Evolutionary conservation across 768 basidiomycete genomes (phyloP).

Genomic region (Fomitopsis serialis): DNA sequence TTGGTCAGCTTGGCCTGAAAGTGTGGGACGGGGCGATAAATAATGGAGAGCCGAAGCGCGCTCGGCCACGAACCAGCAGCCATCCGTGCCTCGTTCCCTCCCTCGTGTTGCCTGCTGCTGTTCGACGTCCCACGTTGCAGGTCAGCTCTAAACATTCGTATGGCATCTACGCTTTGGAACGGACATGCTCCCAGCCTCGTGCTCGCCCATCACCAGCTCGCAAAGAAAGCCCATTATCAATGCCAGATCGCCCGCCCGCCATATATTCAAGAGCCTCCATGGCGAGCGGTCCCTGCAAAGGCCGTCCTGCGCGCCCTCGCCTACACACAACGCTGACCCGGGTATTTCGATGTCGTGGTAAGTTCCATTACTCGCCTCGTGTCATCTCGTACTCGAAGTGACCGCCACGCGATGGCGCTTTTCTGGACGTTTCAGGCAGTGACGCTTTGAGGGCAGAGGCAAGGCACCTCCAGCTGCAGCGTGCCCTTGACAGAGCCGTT

Average conservation of each 20-base stretch:
- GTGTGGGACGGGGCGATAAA: conserved; percentile 10
- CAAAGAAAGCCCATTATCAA: conserved; percentile 35
- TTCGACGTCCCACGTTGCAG: conserved; percentile 74
- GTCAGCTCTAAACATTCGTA: conserved; percentile 60
- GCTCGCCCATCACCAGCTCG: conserved; percentile 35
- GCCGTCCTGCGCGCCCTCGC: conserved; percentile 5
- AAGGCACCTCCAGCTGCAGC: not conserved
- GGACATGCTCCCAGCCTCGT: conserved; percentile 70
- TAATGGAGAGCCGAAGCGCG: conserved; percentile 7
- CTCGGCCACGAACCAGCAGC: conserved; percentile 5
- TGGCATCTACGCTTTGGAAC: conserved; percentile 47
- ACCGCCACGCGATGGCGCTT: not conserved
- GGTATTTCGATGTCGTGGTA: not conserved
- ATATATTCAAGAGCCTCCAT: conserved; percentile 18
- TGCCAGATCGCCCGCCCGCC: conserved; percentile 25
- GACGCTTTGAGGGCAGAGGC: not conserved
- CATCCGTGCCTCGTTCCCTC: conserved; percentile 65
- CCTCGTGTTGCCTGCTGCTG: conserved; percentile 57
- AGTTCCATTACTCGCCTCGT: not conserved
- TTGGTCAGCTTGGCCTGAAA: conserved; percentile 1
- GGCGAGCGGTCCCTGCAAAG: conserved; percentile 10
- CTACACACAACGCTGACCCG: not conserved
- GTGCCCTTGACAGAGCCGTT: not conserved
- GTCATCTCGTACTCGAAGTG: not conserved
- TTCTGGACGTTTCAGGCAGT: conserved; percentile 1